Evolutionary conservation across 2,329 filamentous ascomycete species (phyloP), one percentile per base, ranked within the genome.

Genomic region (Hypoxylon sp.): DNA sequence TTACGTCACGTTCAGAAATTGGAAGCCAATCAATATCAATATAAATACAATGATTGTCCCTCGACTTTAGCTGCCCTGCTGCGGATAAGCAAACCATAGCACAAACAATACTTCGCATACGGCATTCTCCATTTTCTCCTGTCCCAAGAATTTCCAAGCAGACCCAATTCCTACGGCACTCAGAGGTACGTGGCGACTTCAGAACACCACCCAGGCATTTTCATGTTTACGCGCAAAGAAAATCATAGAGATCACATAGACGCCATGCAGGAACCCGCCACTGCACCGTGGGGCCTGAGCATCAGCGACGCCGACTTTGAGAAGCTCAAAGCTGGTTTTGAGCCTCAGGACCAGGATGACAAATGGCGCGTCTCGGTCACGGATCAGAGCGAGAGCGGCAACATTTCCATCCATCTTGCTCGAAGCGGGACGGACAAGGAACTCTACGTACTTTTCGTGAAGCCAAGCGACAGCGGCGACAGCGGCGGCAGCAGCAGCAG

Each of bases 261-360:
- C 19, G 24, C 63, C 55, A 70, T 70, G 67, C 46, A 64, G 59
- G 55, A 63, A 59, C 63, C 63, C 39, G 52, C 60, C 46, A 70
- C 59, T 31, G 63, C 67, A 58, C 31, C 55, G 11, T 67, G 55
- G 59, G 68, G 46, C 42, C 54, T 71, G 39, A 29, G 39, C 5
- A 59, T 71, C 59, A 71, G 65, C 58, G 58, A 69, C 24, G 58
- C 59, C n/a, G 68, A 68, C 54, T 51, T 66, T 42, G 29, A 61
- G 13, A 71, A 66, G 46, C 65, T 68, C 58, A 71, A 71, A 44
- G 59, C 50, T 22, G 61, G 65, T 4, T 63, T 68, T 54, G 55
- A 69, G 50, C 59, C 68, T 14, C 39, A 57, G 46, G 47, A 39
- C 14, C 50, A 55, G 59, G 68, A 71, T 42, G 65, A 69, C 54